These are phyloP conservation scores for Begonia loranthoides DNA, from an alignment of 306 rosid genomes.

Conservation along the genomic window DNA sequence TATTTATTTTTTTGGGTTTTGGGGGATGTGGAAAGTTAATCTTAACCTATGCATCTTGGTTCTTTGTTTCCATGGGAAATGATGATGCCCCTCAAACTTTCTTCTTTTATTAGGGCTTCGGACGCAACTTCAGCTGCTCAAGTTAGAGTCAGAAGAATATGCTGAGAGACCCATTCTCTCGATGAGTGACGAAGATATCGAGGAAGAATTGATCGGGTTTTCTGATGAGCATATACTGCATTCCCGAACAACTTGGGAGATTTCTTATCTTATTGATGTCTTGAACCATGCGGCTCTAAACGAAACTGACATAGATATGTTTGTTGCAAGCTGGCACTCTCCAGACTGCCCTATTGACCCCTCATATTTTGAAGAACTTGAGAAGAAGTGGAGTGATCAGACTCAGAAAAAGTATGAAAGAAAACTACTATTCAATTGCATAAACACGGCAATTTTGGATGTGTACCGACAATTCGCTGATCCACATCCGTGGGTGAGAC, in stretches of 20 bases:
- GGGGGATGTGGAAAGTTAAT: too few relatives aligned
- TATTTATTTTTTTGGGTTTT: too few relatives aligned
- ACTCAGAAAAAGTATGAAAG: constrained; percentile 41
- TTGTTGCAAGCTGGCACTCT: constrained; percentile 35
- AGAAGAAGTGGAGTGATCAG: constrained; percentile 32
- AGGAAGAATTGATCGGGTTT: constrained; percentile 22
- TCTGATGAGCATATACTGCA: constrained; percentile 13
- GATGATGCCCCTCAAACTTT: not conserved
- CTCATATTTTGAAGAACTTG: constrained; percentile 46
- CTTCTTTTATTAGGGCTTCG: constrained; percentile 52
- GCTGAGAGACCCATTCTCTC: constrained; percentile 44
- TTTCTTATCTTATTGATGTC: constrained; percentile 42
- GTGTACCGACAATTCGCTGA: constrained; percentile 23
- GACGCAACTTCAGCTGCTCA: constrained; percentile 83
- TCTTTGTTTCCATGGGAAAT: not conserved
- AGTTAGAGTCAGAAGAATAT: constrained; percentile 54
- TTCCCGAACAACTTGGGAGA: constrained; percentile 53
- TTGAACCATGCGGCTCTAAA: constrained; percentile 39
- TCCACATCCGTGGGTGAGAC: constrained; percentile 44
- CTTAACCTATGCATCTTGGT: too few relatives aligned
- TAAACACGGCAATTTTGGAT: constrained; percentile 43
- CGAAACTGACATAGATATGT: constrained; percentile 20
- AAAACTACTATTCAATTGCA: constrained; percentile 59
- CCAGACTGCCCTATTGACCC: constrained; percentile 46
- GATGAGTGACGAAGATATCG: constrained; percentile 63